Evolutionary conservation across 2,329 filamentous ascomycete species (phyloP), one percentile per base, ranked within the genome.

Genomic region (Trichoderma aggressivum): DNA sequence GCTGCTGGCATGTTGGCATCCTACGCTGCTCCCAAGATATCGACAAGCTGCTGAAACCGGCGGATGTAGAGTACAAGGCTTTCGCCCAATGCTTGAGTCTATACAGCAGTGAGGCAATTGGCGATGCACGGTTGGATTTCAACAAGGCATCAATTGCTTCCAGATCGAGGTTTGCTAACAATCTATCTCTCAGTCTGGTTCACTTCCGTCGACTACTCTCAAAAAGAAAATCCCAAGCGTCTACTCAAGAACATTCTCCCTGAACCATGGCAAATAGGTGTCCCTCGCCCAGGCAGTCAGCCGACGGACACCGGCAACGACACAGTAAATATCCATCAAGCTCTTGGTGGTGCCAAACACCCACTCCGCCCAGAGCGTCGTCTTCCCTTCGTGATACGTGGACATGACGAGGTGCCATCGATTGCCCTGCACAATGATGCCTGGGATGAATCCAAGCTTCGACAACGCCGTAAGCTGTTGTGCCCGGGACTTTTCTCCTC

Each of bases 261-360:
- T 55, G 16, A 28, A 39, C 21, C 47, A 65, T 16, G 30, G 47
- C 39, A 55, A 5, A 39, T 65, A 65, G 3, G 21, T 56, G 5
- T 65, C 62, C 16, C 47, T 55, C 7, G 7, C 62, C 62, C 30
- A 65, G 28, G 62, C 30, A 8, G 21, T 55, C 16, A 65, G 16
- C 47, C 36, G 47, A 5, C 62, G 30, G 12, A 65, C 30, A 16
- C 62, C 62, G 12, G 47, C 47, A 55, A 65, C 12, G 12, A 65
- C n/a, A 3, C 30, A n/a, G 16, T 65, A 65, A 4, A 26, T 5
- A 59, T 77, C 2, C 3, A 14, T 2, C 59, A 68, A n/a, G 73
- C 77, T 47, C 47, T 30, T 50, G 3, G 47, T 65, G 24, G n/a
- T 18, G 1, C 47, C 28, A 55, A 65, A 65, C 7, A 32, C 7